phyloP scores from a whole-genome alignment of 2,329 filamentous ascomycete genomes.

The Kalaharituber pfeilii region DNA sequence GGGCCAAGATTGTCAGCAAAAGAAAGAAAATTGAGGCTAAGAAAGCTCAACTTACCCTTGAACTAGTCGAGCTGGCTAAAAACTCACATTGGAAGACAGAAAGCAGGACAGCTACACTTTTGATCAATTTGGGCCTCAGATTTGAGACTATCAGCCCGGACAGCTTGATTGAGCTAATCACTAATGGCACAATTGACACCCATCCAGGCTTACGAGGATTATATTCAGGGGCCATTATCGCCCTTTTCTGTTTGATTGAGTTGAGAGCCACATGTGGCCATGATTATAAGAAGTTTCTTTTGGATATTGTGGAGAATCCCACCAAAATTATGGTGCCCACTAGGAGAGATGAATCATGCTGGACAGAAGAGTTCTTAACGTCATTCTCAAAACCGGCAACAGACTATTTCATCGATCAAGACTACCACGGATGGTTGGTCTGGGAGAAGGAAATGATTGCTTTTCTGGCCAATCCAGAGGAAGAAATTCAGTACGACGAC shows the following conservation, averaged over 20 bases:
- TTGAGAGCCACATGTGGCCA: conserved; percentile 73
- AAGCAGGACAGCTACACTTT: conserved; percentile 72
- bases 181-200: conserved; percentile 67
- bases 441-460: conserved; percentile 81
- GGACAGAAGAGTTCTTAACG: conserved; percentile 61
- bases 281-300: conserved; percentile 69
- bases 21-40: conserved; percentile 62
- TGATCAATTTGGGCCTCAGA: conserved; percentile 76
- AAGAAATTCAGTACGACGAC: conserved; percentile 60
- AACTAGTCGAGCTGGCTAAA: conserved; percentile 60
- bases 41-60: conserved; percentile 63
- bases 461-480: conserved; percentile 46
- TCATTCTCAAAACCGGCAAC: conserved; percentile 61
- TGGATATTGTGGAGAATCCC: conserved; percentile 59
- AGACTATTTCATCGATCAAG: conserved; percentile 78
- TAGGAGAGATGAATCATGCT: conserved; percentile 53
- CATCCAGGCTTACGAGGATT: conserved; percentile 71
- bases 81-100: conserved; percentile 94
- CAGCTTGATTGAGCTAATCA: conserved; percentile 66
- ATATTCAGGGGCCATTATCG: conserved; percentile 64
- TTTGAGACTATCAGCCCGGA: conserved; percentile 73
- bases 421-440: conserved; percentile 89
- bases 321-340: conserved; percentile 62
- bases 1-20: conserved; percentile 56
- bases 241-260: conserved; percentile 69